A percentile compares a stretch with the other conserved stretches of the same genome.
phyloP scores from a whole-genome alignment of 306 rosid species.

The Dalbergia cochinchinensis region DNA sequence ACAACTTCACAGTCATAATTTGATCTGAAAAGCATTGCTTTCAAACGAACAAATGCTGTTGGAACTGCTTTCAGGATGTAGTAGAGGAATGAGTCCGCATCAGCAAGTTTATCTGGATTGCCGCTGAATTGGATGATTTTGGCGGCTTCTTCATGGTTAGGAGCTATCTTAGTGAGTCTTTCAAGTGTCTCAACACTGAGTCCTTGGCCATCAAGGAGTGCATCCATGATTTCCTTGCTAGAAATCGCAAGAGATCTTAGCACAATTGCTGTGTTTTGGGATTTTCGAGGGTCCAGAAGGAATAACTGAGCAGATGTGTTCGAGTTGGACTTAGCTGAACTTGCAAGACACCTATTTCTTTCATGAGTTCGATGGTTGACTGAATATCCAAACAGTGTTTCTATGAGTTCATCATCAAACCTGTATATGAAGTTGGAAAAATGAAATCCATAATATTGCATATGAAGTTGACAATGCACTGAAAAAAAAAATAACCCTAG shows the following conservation, averaged over 20 bases:
- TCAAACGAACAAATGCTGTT: constrained; percentile 68
- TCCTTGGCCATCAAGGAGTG: constrained; percentile 75
- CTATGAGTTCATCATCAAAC: constrained; percentile 84
- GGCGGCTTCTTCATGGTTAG: constrained; percentile 72
- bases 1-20: constrained; percentile 66
- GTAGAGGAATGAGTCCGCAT: constrained; percentile 82
- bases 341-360: constrained; percentile 48
- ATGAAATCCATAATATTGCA: background rate
- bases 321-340: constrained; percentile 48
- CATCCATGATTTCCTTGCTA: constrained; percentile 65
- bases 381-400: constrained; percentile 81
- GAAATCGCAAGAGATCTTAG: constrained; percentile 70
- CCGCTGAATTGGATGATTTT: constrained; percentile 70
- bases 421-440: constrained; percentile 48
- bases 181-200: constrained; percentile 76
- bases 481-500: background rate
- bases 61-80: constrained; percentile 76
- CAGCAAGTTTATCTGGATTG: constrained; percentile 70
- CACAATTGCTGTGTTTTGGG: constrained; percentile 83
- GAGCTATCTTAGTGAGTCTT: constrained; percentile 76
- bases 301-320: constrained; percentile 60
- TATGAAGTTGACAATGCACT: constrained; percentile 9
- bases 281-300: constrained; percentile 75
- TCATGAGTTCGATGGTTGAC: constrained; percentile 47
- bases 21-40: constrained; percentile 79